Percentiles rank a stretch among this genome's conserved stretches.
These are phyloP conservation scores for Pythium dissotocum DNA, from an alignment of 352 stramenopile genomes.

Conservation along the genomic window DNA sequence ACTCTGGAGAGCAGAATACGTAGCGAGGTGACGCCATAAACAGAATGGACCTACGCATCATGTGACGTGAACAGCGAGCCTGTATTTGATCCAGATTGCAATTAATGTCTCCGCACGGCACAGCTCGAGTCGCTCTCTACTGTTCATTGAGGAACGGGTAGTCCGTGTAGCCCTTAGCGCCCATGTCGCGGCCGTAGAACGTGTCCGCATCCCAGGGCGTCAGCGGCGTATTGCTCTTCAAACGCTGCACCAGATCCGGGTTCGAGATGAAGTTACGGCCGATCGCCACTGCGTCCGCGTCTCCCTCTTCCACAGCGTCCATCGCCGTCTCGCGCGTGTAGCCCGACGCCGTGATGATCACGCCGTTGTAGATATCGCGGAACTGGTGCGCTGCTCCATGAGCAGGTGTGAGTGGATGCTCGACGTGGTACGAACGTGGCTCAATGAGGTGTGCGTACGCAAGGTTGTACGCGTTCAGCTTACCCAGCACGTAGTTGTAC, in stretches of 20 bases:
- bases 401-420: constrained; percentile 39
- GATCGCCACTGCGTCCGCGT: constrained; percentile 37
- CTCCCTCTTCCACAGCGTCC: constrained; percentile 26
- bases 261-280: constrained; percentile 51
- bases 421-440: constrained; percentile 49
- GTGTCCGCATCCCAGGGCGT: constrained; percentile 42
- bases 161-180: constrained; percentile 51
- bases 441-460: constrained; percentile 71
- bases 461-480: constrained; percentile 63
- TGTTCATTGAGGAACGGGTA: constrained; percentile 32
- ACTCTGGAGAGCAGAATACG: too few relatives aligned
- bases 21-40: background rate
- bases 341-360: constrained; percentile 30
- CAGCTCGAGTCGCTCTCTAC: too few relatives aligned
- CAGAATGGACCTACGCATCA: background rate
- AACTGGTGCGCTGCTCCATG: constrained; percentile 37
- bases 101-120: background rate
- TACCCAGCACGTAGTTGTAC: constrained; percentile 52
- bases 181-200: constrained; percentile 42
- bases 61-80: background rate
- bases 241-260: constrained; percentile 40
- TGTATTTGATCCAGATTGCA: background rate
- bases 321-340: constrained; percentile 32
- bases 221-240: constrained; percentile 30
- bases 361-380: constrained; percentile 29